phyloP scores from a whole-genome alignment of 345 rosid species.

The Schrenkiella parvula region DNA sequence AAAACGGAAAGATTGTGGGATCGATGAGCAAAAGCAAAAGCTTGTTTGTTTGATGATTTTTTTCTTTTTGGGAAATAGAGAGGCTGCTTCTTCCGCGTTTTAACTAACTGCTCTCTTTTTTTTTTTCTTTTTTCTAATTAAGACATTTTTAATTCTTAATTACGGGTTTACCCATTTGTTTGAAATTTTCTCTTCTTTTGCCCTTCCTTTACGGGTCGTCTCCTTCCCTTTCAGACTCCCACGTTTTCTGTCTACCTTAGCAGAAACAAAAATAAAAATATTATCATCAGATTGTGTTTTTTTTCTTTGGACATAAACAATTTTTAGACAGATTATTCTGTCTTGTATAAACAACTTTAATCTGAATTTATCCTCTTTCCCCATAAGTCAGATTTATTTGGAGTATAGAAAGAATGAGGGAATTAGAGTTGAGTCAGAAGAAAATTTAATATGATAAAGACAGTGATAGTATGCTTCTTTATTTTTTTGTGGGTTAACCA shows the following conservation, averaged over 20 bases:
- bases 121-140: background rate
- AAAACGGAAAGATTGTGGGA: slow-evolving; percentile 14
- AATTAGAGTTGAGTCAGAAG: background rate
- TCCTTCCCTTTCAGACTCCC: slow-evolving; percentile 11
- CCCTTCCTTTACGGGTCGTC: slow-evolving; percentile 17
- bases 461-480: background rate
- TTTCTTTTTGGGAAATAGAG: background rate
- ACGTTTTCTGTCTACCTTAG: slow-evolving; percentile 11
- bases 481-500: background rate
- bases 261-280: background rate
- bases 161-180: background rate
- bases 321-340: background rate
- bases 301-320: background rate
- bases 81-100: slow-evolving; percentile 26
- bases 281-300: background rate
- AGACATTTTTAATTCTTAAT: background rate
- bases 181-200: slow-evolving; percentile 18
- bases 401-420: no score
- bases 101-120: slow-evolving; percentile 22
- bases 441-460: background rate
- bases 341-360: background rate
- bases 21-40: background rate
- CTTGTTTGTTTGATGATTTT: background rate
- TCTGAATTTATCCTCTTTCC: background rate
- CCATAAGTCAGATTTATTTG: background rate